Evolutionary conservation across 2,329 filamentous ascomycete genomes (phyloP), one percentile per base, ranked within the genome.

Genomic region (Diaporthe australafricana): DNA sequence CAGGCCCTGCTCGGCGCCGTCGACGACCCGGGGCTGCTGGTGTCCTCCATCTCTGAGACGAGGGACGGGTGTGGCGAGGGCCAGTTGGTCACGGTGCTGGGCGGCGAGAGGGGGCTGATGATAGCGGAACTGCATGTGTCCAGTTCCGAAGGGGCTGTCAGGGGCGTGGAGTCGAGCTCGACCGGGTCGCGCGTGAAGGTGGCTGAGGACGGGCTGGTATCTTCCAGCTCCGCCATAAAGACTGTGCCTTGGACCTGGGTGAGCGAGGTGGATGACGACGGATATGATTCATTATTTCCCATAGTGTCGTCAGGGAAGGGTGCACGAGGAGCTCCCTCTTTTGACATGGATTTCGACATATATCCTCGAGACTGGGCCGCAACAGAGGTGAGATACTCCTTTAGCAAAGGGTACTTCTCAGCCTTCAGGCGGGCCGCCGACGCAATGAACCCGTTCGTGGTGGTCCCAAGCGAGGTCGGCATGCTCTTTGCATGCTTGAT

Each of bases 391-490:
- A 68, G 35, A 38, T 68, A 68, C 7, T 68, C 66, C 52, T 60
- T 68, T 9, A 60, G 5, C 35, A 68, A 30, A 12, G 66, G 66
- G 27, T 68, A 68, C 9, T 38, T 68, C 27, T 68, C 50, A 45
- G 52, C 52, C 17, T 47, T 55, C 11, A 68, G 40, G 22, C 66
- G 66, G 11, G 50, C 53, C 52, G 66, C 66, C n/a, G 66, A 68
- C 20, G 66, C 40, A 45, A 68, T 42, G 30, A 60, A n/a, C 6
- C 38, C 40, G 17, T 48, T 60, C 5, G 38, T 52, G 9, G 40
- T 45, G 25, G 66, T 12, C 8, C 52, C 40, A 3, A 60, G 35
- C 14, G 66, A 57, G n/a, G 38, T 9, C 4, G 66, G 66, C 68
- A 70, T 42, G n/a, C 20, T 65, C 32, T 53, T 65, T 20, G 45